Percentiles rank a stretch among this genome's conserved stretches.
These are phyloP conservation scores for Apophysomyces variabilis DNA, from an alignment of 371 early-diverging fungal genomes.

Conservation along the genomic window DNA sequence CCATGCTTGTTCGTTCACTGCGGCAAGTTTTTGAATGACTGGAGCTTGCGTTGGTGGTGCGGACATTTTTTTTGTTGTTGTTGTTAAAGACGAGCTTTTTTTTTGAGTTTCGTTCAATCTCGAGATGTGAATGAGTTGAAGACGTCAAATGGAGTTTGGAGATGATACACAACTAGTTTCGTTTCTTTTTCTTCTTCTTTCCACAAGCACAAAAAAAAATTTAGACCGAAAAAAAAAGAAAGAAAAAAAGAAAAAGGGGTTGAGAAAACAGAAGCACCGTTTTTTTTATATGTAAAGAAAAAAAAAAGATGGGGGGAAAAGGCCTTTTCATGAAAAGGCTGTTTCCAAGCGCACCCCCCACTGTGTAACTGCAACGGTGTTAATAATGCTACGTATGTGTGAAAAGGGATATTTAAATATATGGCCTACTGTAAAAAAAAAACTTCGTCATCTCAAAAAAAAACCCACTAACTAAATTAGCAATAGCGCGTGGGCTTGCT, in stretches of 20 bases:
- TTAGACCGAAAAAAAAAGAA: slow-evolving; percentile 14
- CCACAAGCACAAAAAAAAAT: slow-evolving; percentile 15
- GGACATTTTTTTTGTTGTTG: slow-evolving; percentile 13
- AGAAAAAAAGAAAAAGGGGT: slow-evolving; percentile 19
- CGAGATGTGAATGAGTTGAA: slow-evolving; percentile 27
- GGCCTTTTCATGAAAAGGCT: slow-evolving; percentile 4
- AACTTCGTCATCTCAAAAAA: slow-evolving; percentile 5
- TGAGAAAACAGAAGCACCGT: slow-evolving; percentile 9
- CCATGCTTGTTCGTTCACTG: slow-evolving; percentile 81
- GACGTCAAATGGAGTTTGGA: slow-evolving; percentile 25
- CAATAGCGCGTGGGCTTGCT: slow-evolving; percentile 5
- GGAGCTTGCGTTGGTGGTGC: slow-evolving; percentile 26
- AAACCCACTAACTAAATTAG: background rate
- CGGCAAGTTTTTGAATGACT: slow-evolving; percentile 63
- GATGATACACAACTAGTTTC: background rate
- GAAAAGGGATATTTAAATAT: background rate
- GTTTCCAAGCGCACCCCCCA: slow-evolving; percentile 7
- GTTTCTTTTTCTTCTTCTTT: too few species aligned
- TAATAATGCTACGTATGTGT: background rate
- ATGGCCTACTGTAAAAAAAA: slow-evolving; percentile 1
- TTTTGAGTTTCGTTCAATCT: background rate
- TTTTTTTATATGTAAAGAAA: slow-evolving; percentile 9
- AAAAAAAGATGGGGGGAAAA: background rate
- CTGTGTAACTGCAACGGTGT: background rate
- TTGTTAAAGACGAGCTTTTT: too few species aligned